Percentiles rank a stretch among this genome's conserved stretches.
Conservation (phyloP, 1,284 basidiomycete species). For the Ceratobasidium sp. region DNA sequence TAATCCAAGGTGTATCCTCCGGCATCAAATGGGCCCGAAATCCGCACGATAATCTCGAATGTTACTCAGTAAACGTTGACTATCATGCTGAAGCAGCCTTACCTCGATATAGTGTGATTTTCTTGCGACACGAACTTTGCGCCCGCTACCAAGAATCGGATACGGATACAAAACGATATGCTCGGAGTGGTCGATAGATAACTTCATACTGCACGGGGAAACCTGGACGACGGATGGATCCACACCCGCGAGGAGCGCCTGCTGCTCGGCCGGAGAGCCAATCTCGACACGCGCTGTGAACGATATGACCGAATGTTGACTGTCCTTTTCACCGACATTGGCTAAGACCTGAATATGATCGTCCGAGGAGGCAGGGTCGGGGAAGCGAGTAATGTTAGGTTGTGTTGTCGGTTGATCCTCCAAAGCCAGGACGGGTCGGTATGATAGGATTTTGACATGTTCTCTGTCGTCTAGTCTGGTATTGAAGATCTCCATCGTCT, state of each 20-base stretch:
- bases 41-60: conserved; percentile 7
- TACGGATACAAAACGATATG: conserved; percentile 23
- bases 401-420: neutral
- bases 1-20: conserved; percentile 7
- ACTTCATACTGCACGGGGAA: conserved; percentile 2
- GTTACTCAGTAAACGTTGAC: no score
- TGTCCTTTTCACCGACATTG: no score
- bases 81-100: neutral
- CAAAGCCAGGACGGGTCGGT: neutral
- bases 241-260: neutral
- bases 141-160: neutral
- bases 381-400: neutral
- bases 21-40: neutral
- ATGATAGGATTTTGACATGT: neutral
- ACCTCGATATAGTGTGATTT: conserved; percentile 38
- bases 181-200: neutral
- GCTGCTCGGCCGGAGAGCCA: neutral
- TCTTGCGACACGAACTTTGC: conserved; percentile 24
- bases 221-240: neutral
- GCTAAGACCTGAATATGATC: no score
- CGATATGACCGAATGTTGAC: neutral
- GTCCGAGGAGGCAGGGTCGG: neutral
- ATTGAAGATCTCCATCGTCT: neutral
- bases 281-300: conserved; percentile 18
- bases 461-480: neutral